Base-by-base conservation (phyloP, 495 filamentous ascomycete genomes). In the Penicillium riverlandense region DNA sequence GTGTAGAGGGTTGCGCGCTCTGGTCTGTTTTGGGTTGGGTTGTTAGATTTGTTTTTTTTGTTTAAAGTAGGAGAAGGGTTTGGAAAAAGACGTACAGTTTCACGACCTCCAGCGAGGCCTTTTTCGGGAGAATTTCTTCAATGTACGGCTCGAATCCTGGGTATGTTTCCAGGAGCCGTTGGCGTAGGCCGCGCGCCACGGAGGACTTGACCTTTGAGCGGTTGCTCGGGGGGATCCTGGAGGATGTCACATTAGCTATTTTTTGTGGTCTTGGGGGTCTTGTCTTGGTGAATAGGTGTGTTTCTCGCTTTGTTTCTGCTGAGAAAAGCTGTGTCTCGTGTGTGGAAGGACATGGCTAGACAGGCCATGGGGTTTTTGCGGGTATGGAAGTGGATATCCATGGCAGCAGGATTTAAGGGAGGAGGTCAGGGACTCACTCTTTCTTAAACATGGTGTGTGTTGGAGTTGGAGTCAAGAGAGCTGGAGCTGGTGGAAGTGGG, bases 161-260 rank as follows among this genome's bases (percentile, higher is more conserved):
- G 68, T 90, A 96, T 36, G 88, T 84, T 31, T 88, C 77, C 49
- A 88, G 65, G 54, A 96, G 71, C 53, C 86, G 86, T 45, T 83
- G 74, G 54, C 92, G 85, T 47, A 98, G 77, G 49, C 73, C 79
- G 49, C 92, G 87, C 69, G 95, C 89, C 35, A 86, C 88, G 12
- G 90, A 96, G 54, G 91, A 95, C 69, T 97, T 98, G 66, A 98
- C 88, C 77, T 97, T 98, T 48, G 88, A 86, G 66, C 91, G 92
- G 43, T 86, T 81, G 43, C 83, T 82, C 8, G 83, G 66, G 55
- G 80, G 74, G 62, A 96, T 80, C 45, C 85, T 91, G 59, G 35
- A 29, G 6, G 47, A 13, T 37, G 15, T 35, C 14, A 30, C 29
- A 29, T 56, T 45, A 63, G 47, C 51, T 61, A 28, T 37, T 33